Percentiles rank a stretch among this genome's conserved stretches.
phyloP scores from a whole-genome alignment of 176 grass and related monocot species.

The Alopecurus myosuroides region DNA sequence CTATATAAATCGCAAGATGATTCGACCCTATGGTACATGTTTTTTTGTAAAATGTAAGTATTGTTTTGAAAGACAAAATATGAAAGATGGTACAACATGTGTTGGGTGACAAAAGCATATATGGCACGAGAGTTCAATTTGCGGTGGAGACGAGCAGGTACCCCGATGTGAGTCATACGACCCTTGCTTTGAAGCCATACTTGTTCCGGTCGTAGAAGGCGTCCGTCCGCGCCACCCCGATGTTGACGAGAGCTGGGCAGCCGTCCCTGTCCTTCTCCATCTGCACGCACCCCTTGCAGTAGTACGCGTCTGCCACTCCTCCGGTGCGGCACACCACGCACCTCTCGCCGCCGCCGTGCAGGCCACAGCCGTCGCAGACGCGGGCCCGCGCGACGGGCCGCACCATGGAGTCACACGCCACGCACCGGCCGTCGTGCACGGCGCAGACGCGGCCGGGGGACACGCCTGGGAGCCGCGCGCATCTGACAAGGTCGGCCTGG shows the following conservation, averaged over 20 bases:
- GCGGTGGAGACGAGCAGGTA: background rate
- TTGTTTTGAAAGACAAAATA: too few species aligned
- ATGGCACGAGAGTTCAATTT: background rate
- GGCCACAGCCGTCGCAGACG: background rate
- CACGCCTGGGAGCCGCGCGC: background rate
- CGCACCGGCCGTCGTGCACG: conserved; percentile 5
- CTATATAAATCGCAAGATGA: too few species aligned
- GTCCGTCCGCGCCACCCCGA: background rate
- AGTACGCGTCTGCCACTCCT: background rate
- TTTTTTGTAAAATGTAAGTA: too few species aligned
- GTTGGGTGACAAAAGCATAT: background rate
- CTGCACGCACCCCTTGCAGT: conserved; percentile 12
- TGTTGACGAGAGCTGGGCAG: background rate
- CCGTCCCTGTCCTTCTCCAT: conserved; percentile 11
- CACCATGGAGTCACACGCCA: conserved; percentile 6
- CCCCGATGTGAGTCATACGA: too few species aligned
- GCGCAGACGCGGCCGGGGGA: background rate
- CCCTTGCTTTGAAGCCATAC: background rate
- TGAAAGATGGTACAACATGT: too few species aligned
- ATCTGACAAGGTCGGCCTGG: conserved; percentile 4
- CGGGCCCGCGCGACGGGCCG: background rate
- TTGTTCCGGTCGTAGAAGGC: background rate
- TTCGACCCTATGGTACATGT: too few species aligned
- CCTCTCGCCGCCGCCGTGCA: background rate
- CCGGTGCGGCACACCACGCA: background rate